Conservation (phyloP, 495 filamentous ascomycete species). For the Staphylotrichum tortipilum region DNA sequence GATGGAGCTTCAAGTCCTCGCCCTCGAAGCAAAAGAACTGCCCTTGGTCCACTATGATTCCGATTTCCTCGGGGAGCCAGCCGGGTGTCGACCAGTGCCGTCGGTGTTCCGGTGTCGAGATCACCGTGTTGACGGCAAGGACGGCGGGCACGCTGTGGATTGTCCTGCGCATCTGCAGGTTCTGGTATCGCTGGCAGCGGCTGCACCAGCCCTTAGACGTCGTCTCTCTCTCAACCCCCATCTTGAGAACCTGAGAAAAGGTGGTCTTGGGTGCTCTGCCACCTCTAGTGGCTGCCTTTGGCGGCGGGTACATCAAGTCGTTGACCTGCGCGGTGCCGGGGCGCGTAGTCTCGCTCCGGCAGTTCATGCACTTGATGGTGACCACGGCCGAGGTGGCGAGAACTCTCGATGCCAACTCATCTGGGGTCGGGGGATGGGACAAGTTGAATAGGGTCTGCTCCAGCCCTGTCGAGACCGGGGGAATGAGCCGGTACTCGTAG, state of each 20-base stretch:
- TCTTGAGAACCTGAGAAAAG: constrained; percentile 78
- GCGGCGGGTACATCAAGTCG: constrained; percentile 71
- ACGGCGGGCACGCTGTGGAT: constrained; percentile 73
- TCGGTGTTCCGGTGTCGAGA: constrained; percentile 59
- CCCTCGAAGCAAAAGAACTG: constrained; percentile 88
- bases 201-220: constrained; percentile 84
- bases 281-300: constrained; percentile 36
- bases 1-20: constrained; percentile 65
- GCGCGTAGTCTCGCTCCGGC: constrained; percentile 65
- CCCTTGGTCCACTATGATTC: constrained; percentile 69
- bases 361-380: constrained; percentile 72
- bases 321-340: constrained; percentile 63
- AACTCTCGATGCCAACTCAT: constrained; percentile 19
- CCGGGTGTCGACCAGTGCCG: constrained; percentile 77
- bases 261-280: constrained; percentile 45
- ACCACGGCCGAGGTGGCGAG: constrained; percentile 36
- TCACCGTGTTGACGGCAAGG: constrained; percentile 72
- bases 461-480: constrained; percentile 19
- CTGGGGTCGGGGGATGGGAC: constrained; percentile 5
- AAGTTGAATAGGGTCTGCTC: constrained; percentile 20
- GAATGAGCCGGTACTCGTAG: constrained; percentile 21
- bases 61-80: constrained; percentile 89
- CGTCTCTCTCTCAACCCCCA: constrained; percentile 76
- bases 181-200: constrained; percentile 76
- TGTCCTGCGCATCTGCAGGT: constrained; percentile 66